Conservation (phyloP, 345 rosid genomes). For the Camelina hispida region DNA sequence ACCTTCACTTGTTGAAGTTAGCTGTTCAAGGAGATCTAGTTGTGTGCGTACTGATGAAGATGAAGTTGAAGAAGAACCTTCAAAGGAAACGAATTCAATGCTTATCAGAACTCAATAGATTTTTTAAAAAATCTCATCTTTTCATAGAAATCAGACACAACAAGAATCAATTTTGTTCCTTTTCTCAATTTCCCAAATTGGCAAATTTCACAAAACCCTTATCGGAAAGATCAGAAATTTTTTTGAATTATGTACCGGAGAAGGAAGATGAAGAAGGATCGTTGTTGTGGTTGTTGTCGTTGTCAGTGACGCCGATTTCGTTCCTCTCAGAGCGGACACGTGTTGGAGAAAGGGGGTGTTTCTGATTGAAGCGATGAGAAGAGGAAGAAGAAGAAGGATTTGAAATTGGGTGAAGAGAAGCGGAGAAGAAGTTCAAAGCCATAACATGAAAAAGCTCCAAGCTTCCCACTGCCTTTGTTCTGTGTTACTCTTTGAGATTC, state of each 20-base stretch:
- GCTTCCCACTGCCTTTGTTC: slow-evolving; percentile 15
- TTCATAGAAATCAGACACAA: neutral
- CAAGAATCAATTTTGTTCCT: too few relatives aligned
- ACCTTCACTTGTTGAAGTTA: slow-evolving; percentile 65
- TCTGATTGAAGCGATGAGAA: neutral
- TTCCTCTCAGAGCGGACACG: slow-evolving; percentile 53
- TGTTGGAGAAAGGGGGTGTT: slow-evolving; percentile 33
- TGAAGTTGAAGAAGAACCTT: slow-evolving; percentile 56
- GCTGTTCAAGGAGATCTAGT: slow-evolving; percentile 79
- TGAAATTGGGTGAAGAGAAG: slow-evolving; percentile 43
- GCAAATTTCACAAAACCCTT: neutral
- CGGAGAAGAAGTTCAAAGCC: slow-evolving; percentile 40
- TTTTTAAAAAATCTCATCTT: neutral
- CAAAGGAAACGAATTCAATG: slow-evolving; percentile 11
- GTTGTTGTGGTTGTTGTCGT: slow-evolving; percentile 31
- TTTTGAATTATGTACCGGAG: slow-evolving; percentile 49
- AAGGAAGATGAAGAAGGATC: slow-evolving; percentile 45
- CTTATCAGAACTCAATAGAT: neutral
- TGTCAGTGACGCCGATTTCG: slow-evolving; percentile 51
- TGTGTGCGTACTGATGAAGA: slow-evolving; percentile 71
- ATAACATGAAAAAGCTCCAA: slow-evolving; percentile 9
- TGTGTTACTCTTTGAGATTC: slow-evolving; percentile 6
- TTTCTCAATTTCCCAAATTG: neutral
- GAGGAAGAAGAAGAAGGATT: slow-evolving; percentile 17
- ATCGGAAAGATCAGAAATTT: neutral